These are phyloP conservation scores for Meyerozyma smithsonii DNA, from an alignment of 1,139 yeast genomes.

Conservation along the genomic window DNA sequence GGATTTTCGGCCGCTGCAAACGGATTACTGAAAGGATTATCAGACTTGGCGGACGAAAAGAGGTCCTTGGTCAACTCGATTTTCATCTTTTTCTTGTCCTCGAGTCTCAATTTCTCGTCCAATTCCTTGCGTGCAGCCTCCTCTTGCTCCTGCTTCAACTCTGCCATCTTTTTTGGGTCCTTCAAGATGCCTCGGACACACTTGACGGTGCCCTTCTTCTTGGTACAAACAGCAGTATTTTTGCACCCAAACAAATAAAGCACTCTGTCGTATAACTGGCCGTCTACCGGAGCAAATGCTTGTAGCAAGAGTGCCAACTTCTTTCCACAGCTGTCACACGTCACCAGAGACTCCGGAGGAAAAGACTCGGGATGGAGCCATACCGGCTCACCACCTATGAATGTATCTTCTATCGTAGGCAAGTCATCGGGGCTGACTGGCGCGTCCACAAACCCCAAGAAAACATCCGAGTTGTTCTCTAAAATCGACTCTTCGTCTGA, in stretches of 20 bases:
- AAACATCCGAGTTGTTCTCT: conserved; percentile 25
- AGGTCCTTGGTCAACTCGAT: conserved; percentile 43
- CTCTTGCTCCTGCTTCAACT: conserved; percentile 34
- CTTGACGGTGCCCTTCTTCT: conserved; percentile 63
- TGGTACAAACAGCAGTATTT: conserved; percentile 51
- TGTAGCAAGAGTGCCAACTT: conserved; percentile 69
- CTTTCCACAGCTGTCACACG: conserved; percentile 61
- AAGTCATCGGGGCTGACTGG: conserved; percentile 36
- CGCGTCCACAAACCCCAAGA: conserved; percentile 64
- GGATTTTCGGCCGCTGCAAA: conserved; percentile 27
- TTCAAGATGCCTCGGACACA: conserved; percentile 71
- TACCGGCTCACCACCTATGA: conserved; percentile 73
- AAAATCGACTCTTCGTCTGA: conserved; percentile 35
- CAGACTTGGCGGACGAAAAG: conserved; percentile 18
- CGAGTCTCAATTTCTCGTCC: conserved; percentile 37
- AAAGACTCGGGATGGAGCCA: conserved; percentile 51
- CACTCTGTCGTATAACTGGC: conserved; percentile 71
- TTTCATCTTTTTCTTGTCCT: conserved; percentile 21
- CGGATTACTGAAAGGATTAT: conserved; percentile 18
- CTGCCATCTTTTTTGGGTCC: conserved; percentile 45
- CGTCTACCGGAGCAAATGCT: conserved; percentile 72
- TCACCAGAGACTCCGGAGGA: conserved; percentile 48
- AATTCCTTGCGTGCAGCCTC: conserved; percentile 30
- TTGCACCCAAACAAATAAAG: conserved; percentile 77
- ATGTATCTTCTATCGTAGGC: conserved; percentile 66